phyloP scores from a whole-genome alignment of 805 yeast species.

The Metschnikowia corniflorae region DNA sequence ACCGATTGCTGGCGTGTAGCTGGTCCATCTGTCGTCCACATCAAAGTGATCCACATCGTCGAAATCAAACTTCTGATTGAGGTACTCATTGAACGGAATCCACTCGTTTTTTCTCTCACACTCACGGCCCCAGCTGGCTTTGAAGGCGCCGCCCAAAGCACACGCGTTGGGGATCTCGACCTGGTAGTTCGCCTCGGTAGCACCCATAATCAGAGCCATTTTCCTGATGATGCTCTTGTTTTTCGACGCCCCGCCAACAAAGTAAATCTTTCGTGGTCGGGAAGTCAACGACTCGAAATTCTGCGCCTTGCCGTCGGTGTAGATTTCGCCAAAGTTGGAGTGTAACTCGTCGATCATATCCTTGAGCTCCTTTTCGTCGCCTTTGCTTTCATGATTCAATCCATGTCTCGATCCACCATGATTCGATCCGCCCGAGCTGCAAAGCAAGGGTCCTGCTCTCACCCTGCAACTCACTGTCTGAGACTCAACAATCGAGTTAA shows the following conservation, averaged over 20 bases:
- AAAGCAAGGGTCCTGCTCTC: conserved; percentile 74
- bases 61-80: conserved; percentile 37
- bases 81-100: conserved; percentile 43
- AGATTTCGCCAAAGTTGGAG: conserved; percentile 38
- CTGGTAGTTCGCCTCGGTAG: conserved; percentile 59
- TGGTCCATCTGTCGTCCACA: conserved; percentile 43
- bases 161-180: conserved; percentile 85
- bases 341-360: conserved; percentile 25
- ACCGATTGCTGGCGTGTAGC: conserved; percentile 51
- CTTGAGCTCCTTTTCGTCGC: conserved; percentile 9
- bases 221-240: conserved; percentile 64
- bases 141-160: conserved; percentile 87
- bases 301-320: conserved; percentile 51
- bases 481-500: conserved; percentile 73
- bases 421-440: conserved; percentile 19
- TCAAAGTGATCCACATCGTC: conserved; percentile 43
- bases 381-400: too few relatives aligned
- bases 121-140: conserved; percentile 68
- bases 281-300: conserved; percentile 41
- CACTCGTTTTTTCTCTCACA: conserved; percentile 30
- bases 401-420: conserved; percentile 4
- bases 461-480: conserved; percentile 84
- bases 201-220: conserved; percentile 70
- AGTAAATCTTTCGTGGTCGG: conserved; percentile 67
- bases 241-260: conserved; percentile 85